Conservation (phyloP, 176 grass and related monocot species). For the Bolboschoenus planiculmis region DNA sequence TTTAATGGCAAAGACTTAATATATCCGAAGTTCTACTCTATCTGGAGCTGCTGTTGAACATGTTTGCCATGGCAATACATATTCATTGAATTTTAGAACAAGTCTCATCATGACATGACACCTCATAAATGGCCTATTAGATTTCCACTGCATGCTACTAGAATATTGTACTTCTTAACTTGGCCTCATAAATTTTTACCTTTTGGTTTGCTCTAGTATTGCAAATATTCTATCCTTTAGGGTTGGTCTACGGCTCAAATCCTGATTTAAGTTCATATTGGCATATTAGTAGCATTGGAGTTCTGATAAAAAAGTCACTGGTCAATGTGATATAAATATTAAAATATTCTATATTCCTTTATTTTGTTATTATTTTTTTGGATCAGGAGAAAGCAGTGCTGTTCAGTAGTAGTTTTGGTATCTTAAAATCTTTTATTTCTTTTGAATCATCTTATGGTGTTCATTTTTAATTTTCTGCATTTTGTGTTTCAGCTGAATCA, state of each 20-base stretch:
- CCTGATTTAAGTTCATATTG: neutral
- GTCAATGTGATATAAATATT: neutral
- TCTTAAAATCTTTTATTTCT: neutral
- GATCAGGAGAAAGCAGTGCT: neutral
- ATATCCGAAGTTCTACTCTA: neutral
- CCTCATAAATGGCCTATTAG: neutral
- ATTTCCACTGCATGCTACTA: neutral
- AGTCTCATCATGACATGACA: neutral
- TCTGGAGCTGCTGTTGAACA: neutral
- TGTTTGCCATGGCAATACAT: neutral
- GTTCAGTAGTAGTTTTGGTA: neutral
- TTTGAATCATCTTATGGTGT: neutral
- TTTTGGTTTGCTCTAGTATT: neutral
- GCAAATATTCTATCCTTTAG: neutral
- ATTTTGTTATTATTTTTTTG: neutral
- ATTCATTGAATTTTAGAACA: neutral
- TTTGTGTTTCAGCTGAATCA: constrained; percentile 50
- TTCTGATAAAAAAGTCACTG: too few species aligned
- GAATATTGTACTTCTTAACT: neutral
- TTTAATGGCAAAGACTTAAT: neutral
- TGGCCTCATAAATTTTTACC: neutral
- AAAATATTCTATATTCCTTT: neutral
- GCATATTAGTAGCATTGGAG: too few species aligned
- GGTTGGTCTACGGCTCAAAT: neutral
- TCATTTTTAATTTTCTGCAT: neutral